Conservation (phyloP, 768 basidiomycete species). For the Auriscalpium vulgare region DNA sequence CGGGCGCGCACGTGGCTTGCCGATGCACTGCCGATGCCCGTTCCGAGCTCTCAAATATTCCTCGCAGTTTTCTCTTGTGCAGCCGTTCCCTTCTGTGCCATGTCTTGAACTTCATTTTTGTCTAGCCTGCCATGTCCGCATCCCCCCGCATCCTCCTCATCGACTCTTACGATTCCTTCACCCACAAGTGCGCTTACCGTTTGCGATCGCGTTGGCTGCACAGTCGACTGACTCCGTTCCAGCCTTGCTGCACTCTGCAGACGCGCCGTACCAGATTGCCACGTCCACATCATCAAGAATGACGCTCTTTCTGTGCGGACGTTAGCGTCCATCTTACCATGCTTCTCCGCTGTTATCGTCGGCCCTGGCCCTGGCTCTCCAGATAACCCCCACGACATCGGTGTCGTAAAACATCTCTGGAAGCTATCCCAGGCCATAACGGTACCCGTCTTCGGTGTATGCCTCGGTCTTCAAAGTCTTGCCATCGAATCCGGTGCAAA, state of each 20-base stretch:
- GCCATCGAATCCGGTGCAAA: slow-evolving; percentile 54
- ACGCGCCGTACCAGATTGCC: slow-evolving; percentile 49
- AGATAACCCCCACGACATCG: slow-evolving; percentile 50
- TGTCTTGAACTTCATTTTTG: background rate
- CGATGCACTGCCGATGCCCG: too few relatives aligned
- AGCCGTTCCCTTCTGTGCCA: background rate
- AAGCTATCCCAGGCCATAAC: slow-evolving; percentile 40
- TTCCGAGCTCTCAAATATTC: too few relatives aligned
- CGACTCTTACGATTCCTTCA: slow-evolving; percentile 85
- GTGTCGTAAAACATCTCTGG: slow-evolving; percentile 68
- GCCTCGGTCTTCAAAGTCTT: slow-evolving; percentile 75
- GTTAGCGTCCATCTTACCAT: slow-evolving; percentile 44
- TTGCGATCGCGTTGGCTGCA: background rate
- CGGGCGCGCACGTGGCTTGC: background rate
- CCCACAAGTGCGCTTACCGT: slow-evolving; percentile 67
- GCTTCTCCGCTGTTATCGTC: slow-evolving; percentile 64
- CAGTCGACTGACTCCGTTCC: background rate
- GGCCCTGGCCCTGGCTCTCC: slow-evolving; percentile 83
- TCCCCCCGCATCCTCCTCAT: slow-evolving; percentile 56
- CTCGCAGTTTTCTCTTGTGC: background rate
- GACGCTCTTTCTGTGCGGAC: slow-evolving; percentile 45
- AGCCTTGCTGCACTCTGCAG: slow-evolving; percentile 72
- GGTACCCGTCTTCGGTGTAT: slow-evolving; percentile 77
- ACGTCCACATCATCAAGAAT: slow-evolving; percentile 68
- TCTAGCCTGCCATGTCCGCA: background rate